Evolutionary conservation across 768 basidiomycete species (phyloP).

Genomic region (Boletus vermiculosoides): DNA sequence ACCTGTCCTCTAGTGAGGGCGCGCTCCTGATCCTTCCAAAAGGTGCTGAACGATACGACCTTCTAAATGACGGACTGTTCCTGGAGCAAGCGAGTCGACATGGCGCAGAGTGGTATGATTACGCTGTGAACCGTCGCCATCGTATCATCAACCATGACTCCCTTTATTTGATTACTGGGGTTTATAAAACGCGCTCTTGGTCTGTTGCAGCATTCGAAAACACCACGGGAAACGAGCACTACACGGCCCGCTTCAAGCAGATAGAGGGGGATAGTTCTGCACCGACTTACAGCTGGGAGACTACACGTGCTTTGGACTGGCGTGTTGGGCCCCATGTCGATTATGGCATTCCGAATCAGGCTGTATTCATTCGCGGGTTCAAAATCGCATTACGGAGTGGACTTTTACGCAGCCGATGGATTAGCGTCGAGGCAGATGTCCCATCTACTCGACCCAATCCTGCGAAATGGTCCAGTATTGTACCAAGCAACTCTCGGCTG

Average conservation of each 20-base stretch:
- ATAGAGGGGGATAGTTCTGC: background rate
- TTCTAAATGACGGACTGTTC: background rate
- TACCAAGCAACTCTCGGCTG: background rate
- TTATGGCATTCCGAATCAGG: slow-evolving; percentile 11
- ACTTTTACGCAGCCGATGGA: background rate
- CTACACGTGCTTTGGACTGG: background rate
- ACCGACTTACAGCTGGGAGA: background rate
- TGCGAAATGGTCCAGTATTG: background rate
- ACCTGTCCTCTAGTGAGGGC: background rate
- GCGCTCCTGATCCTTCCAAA: background rate
- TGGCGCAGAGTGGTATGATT: slow-evolving; percentile 1
- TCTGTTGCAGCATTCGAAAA: slow-evolving; percentile 21
- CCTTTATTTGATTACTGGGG: background rate
- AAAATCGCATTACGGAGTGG: slow-evolving; percentile 7
- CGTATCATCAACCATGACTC: background rate
- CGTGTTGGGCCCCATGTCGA: background rate
- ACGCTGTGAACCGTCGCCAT: background rate
- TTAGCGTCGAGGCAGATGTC: background rate
- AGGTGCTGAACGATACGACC: background rate
- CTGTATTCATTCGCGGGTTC: slow-evolving; percentile 21
- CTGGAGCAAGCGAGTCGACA: background rate
- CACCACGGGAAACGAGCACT: too few species aligned
- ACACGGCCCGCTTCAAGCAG: background rate
- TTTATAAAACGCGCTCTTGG: slow-evolving; percentile 16
- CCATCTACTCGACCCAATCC: background rate